These are phyloP conservation scores for Arachnomyces sp. DNA, from an alignment of 2,329 filamentous ascomycete genomes.

Conservation along the genomic window DNA sequence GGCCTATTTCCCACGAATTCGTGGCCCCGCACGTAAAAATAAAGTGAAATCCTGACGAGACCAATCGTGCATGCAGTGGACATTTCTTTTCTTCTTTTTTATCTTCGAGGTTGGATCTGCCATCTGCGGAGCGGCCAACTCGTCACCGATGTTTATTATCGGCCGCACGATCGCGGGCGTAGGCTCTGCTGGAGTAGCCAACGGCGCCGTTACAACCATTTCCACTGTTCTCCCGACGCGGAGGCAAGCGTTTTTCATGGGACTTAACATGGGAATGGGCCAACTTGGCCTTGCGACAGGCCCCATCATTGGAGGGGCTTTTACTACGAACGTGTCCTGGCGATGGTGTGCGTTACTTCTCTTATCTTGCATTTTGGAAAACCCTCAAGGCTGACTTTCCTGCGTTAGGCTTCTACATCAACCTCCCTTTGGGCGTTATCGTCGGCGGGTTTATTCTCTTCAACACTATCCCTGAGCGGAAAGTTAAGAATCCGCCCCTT, in stretches of 20 bases:
- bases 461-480: conserved; percentile 21
- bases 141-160: conserved; percentile 22
- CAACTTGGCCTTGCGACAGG: conserved; percentile 31
- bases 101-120: conserved; percentile 25
- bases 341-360: conserved; percentile 29
- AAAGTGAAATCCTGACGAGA: conserved; percentile 3
- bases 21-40: neutral
- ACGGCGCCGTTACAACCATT: conserved; percentile 16
- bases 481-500: conserved; percentile 12
- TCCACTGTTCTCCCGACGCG: conserved; percentile 12
- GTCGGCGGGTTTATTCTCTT: conserved; percentile 19
- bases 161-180: conserved; percentile 19
- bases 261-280: conserved; percentile 14
- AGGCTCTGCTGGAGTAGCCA: conserved; percentile 17
- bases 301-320: conserved; percentile 35
- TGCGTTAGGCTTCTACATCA: conserved; percentile 29
- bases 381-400: neutral
- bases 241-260: conserved; percentile 14
- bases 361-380: too few relatives aligned
- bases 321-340: conserved; percentile 33
- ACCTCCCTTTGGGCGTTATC: conserved; percentile 27
- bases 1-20: neutral
- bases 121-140: conserved; percentile 18
- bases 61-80: conserved; percentile 17
- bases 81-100: conserved; percentile 21